These are phyloP conservation scores for Aspergillus oerlinghausenensis DNA, from an alignment of 2,329 filamentous ascomycete species.

Conservation along the genomic window DNA sequence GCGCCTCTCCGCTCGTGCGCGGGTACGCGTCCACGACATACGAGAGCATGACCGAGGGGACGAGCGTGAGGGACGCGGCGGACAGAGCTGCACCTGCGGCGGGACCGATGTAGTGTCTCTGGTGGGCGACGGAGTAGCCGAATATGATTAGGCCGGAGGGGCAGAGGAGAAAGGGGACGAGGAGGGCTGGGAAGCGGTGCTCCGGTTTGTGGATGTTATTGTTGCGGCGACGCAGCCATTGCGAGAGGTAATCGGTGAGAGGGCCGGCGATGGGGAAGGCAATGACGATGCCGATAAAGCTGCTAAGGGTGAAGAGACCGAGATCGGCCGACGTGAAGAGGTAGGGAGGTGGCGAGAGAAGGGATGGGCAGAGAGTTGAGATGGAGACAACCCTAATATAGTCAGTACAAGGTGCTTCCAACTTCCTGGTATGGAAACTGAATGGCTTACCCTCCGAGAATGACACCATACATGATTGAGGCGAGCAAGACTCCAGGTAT, in stretches of 20 bases:
- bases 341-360: slow-evolving; percentile 30
- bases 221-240: slow-evolving; percentile 30
- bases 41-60: slow-evolving; percentile 33
- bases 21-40: slow-evolving; percentile 33
- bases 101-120: slow-evolving; percentile 20
- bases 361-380: slow-evolving; percentile 22
- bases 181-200: slow-evolving; percentile 36
- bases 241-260: slow-evolving; percentile 37
- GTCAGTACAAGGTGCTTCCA: background rate
- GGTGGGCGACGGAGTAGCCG: slow-evolving; percentile 23
- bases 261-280: slow-evolving; percentile 38
- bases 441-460: slow-evolving; percentile 22
- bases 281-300: slow-evolving; percentile 37
- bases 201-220: slow-evolving; percentile 36
- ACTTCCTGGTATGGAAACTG: background rate
- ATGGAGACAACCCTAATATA: slow-evolving; percentile 19
- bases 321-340: slow-evolving; percentile 24
- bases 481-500: slow-evolving; percentile 22
- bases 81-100: slow-evolving; percentile 28
- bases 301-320: slow-evolving; percentile 27
- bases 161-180: slow-evolving; percentile 35
- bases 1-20: slow-evolving; percentile 25
- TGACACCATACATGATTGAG: slow-evolving; percentile 24
- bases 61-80: slow-evolving; percentile 25
- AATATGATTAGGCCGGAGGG: slow-evolving; percentile 31